Base-by-base conservation (phyloP, 148 eudicot species). In the Persicaria maculosa region DNA sequence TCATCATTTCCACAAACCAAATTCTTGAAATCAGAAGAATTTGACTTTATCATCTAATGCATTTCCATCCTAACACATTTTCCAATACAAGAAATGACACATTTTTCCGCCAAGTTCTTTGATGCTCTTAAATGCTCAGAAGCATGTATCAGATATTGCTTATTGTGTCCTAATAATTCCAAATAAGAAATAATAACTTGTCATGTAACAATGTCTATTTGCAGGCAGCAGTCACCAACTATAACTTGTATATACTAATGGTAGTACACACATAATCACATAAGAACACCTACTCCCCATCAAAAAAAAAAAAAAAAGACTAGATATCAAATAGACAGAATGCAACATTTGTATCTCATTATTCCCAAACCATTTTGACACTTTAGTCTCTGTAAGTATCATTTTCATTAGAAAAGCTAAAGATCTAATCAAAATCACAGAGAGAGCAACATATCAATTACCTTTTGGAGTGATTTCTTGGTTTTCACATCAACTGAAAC, bases 401-500 rank as follows among this genome's bases (percentile, higher is more conserved):
- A 20, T 9, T 22, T 25, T 22, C 43, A 25, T 14, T 20, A 61
- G 14, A 61, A 61, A 22, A 22, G 16, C 12, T 61, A 25, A 57
- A 25, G 15, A 20, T 9, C 15, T 19, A 61, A 20, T 61, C 12
- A 20, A 14, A 61, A 20, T 14, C 67, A 22, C 19, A 20, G 43
- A 61, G 9, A 9, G 31, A 57, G 0, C 31, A 57, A 25, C 62
- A 17, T 3, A 8, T 4, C 6, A 65, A 15, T 40, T 79, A 94
- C 98, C 97, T 91, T 94, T 72, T 89, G 94, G 71, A 89, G 79
- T 44, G 59, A 80, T 36, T 69, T 84, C 80, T 85, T 88, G 85
- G 77, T 87, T 84, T 86, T 93, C 72, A 81, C 89, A 87, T 91
- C 97, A 77, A 91, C 78, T n/a, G 93, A 85, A 76, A 91, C 98